Percentiles rank a stretch among this genome's conserved stretches.
phyloP scores from a whole-genome alignment of 495 filamentous ascomycete species.

The Aspergillus avenaceus region DNA sequence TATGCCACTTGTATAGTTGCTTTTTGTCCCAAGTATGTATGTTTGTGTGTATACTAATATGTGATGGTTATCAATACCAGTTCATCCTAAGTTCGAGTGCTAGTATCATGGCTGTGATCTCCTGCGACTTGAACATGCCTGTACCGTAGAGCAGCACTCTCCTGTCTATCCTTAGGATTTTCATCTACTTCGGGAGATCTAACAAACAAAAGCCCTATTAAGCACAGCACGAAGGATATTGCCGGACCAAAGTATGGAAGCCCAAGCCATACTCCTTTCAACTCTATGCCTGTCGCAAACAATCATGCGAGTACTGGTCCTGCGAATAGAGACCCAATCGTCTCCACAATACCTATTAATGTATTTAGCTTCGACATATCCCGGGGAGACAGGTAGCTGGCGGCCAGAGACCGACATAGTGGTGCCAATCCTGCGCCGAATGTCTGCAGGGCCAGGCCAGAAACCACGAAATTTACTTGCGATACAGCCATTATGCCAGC shows the following conservation, averaged over 20 bases:
- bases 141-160: no score
- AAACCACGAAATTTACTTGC: not conserved
- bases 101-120: no score
- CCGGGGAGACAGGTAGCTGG: no score
- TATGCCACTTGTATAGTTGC: no score
- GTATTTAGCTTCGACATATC: not conserved
- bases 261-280: not conserved
- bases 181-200: not conserved
- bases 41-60: no score
- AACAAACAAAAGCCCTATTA: not conserved
- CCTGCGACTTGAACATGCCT: no score
- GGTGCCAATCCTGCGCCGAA: not conserved
- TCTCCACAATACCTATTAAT: not conserved
- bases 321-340: not conserved
- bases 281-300: not conserved
- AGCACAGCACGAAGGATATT: not conserved
- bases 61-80: no score
- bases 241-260: not conserved
- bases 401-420: no score
- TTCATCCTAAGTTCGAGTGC: no score
- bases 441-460: not conserved
- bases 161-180: no score
- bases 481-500: not conserved
- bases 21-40: no score
- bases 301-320: not conserved